Evolutionary conservation across 257 asterid genomes (phyloP).

Genomic region (Lavandula angustifolia): DNA sequence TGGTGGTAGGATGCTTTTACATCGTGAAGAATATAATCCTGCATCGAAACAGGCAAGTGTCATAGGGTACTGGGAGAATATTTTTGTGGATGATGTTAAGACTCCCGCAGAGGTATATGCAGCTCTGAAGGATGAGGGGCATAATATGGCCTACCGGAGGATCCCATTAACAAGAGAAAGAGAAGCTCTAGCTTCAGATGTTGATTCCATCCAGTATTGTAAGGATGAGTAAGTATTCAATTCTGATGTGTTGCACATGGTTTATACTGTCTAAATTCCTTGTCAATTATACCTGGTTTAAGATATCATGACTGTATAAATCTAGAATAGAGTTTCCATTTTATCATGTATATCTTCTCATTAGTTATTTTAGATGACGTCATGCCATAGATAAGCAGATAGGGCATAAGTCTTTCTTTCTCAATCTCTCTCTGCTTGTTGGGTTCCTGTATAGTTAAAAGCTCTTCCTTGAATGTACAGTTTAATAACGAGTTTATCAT

Average conservation of each 20-base stretch:
- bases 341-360: constrained; percentile 14
- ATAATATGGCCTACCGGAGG: constrained; percentile 70
- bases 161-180: constrained; percentile 95
- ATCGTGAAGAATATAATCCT: constrained; percentile 93
- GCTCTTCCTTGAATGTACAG: constrained; percentile 1
- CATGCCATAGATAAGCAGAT: constrained; percentile 15
- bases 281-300: constrained; percentile 12
- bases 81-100: constrained; percentile 78
- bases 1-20: constrained; percentile 97
- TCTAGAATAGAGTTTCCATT: constrained; percentile 8
- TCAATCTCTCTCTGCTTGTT: neutral
- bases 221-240: constrained; percentile 72
- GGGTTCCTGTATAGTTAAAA: neutral
- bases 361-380: constrained; percentile 25
- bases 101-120: constrained; percentile 92
- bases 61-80: constrained; percentile 96
- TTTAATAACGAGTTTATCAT: neutral
- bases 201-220: constrained; percentile 91
- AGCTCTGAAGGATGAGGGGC: constrained; percentile 65
- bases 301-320: constrained; percentile 10
- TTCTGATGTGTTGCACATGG: constrained; percentile 20
- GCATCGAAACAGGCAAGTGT: constrained; percentile 77
- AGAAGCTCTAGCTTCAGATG: constrained; percentile 89
- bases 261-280: constrained; percentile 20
- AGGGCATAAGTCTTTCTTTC: neutral